A percentile compares a stretch with the other conserved stretches of the same genome.
phyloP scores from a whole-genome alignment of 1,284 basidiomycete genomes.

The Termitomyces sp. region DNA sequence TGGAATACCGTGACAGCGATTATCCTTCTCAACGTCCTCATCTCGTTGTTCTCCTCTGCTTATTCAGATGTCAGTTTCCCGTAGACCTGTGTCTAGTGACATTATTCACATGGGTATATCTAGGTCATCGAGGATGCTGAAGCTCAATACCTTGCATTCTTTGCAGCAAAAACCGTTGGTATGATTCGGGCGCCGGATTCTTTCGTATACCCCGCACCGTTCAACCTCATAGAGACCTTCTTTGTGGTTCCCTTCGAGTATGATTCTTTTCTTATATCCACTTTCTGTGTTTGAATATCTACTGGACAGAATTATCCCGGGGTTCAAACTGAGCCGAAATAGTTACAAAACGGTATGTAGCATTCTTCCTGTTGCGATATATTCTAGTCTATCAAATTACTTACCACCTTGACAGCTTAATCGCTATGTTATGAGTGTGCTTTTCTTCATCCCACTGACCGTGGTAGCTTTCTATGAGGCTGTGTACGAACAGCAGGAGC shows the following conservation, averaged over 20 bases:
- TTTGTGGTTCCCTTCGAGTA: slow-evolving; percentile 85
- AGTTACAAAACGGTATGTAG: slow-evolving; percentile 51
- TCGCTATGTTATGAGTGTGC: slow-evolving; percentile 64
- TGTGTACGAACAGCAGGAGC: slow-evolving; percentile 41
- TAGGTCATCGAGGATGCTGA: slow-evolving; percentile 39
- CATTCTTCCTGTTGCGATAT: neutral
- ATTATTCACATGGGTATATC: slow-evolving; percentile 2
- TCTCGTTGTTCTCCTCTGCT: slow-evolving; percentile 90
- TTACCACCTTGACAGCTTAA: slow-evolving; percentile 49
- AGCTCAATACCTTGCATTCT: slow-evolving; percentile 80
- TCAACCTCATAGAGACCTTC: slow-evolving; percentile 84
- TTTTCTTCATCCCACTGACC: slow-evolving; percentile 80
- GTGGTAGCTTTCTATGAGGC: slow-evolving; percentile 77
- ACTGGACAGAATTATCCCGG: slow-evolving; percentile 40
- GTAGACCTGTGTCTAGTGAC: neutral
- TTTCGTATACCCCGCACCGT: slow-evolving; percentile 68
- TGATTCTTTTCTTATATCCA: slow-evolving; percentile 24
- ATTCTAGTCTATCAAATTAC: neutral
- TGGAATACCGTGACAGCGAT: slow-evolving; percentile 88
- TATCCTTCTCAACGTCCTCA: slow-evolving; percentile 89
- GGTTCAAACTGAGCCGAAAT: slow-evolving; percentile 34
- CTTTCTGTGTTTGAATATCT: neutral
- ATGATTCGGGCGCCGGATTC: slow-evolving; percentile 85
- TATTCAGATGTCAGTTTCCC: slow-evolving; percentile 72
- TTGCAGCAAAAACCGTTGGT: slow-evolving; percentile 77